Evolutionary conservation across 2,329 filamentous ascomycete species (phyloP).

Genomic region (Madurella mycetomatis): DNA sequence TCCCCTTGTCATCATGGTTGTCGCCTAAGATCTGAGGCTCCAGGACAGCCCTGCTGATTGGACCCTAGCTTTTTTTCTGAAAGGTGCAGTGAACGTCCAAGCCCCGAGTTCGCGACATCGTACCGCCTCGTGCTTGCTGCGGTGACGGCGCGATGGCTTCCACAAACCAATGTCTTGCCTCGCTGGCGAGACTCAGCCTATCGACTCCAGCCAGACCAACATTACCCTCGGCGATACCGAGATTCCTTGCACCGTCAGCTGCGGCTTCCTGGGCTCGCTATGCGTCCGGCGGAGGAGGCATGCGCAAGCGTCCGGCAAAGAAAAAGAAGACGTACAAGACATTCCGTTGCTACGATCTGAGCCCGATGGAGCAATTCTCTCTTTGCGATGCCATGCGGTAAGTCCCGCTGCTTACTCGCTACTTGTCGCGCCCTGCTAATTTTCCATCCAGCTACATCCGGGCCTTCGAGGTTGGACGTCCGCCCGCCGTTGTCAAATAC

Average conservation of each 20-base stretch:
- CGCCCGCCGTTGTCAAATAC: slow-evolving; percentile 74
- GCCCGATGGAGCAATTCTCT: slow-evolving; percentile 66
- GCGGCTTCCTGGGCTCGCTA: slow-evolving; percentile 39
- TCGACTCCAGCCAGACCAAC: slow-evolving; percentile 40
- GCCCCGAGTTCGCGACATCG: slow-evolving; percentile 26
- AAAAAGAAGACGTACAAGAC: slow-evolving; percentile 61
- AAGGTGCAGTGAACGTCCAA: background rate
- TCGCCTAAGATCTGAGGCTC: slow-evolving; percentile 21
- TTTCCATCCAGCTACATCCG: slow-evolving; percentile 69
- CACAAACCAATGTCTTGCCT: slow-evolving; percentile 50
- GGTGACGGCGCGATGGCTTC: slow-evolving; percentile 41
- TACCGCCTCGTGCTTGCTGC: slow-evolving; percentile 17
- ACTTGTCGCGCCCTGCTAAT: background rate
- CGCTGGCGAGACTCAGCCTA: slow-evolving; percentile 48
- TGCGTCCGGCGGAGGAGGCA: slow-evolving; percentile 37
- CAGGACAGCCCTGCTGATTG: background rate
- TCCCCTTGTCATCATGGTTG: background rate
- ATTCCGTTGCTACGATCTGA: slow-evolving; percentile 62
- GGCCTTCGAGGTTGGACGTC: slow-evolving; percentile 83
- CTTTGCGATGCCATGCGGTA: slow-evolving; percentile 92
- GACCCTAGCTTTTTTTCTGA: slow-evolving; percentile 23
- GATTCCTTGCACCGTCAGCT: slow-evolving; percentile 45
- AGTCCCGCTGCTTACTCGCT: background rate
- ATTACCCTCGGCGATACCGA: slow-evolving; percentile 40
- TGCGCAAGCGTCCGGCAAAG: slow-evolving; percentile 50